Conservation (phyloP, 257 asterid genomes). For the Eustoma russellianum region DNA sequence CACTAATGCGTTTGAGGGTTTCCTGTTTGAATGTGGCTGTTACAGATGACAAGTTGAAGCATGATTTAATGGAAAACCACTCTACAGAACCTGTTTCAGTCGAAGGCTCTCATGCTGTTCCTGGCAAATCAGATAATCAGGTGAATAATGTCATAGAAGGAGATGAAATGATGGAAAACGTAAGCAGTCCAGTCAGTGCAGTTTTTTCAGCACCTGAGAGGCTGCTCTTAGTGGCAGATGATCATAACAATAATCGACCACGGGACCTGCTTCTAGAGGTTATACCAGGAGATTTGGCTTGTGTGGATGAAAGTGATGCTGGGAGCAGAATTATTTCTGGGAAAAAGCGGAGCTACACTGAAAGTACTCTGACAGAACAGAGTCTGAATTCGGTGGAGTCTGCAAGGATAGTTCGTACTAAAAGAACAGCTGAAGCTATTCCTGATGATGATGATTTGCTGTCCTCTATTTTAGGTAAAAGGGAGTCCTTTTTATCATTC, state of each 20-base stretch:
- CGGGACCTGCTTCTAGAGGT: conserved; percentile 36
- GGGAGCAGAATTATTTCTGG: conserved; percentile 61
- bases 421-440: conserved; percentile 51
- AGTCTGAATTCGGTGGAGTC: conserved; percentile 79
- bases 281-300: conserved; percentile 36
- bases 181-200: conserved; percentile 26
- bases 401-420: conserved; percentile 55
- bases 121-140: conserved; percentile 22
- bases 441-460: conserved; percentile 92
- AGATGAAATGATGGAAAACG: conserved; percentile 19
- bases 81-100: conserved; percentile 24
- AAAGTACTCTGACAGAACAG: conserved; percentile 83
- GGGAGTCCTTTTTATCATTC: conserved; percentile 3
- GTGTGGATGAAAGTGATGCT: conserved; percentile 50
- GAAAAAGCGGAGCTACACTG: conserved; percentile 83
- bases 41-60: conserved; percentile 26
- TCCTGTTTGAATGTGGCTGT: conserved; percentile 28
- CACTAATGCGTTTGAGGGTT: not conserved
- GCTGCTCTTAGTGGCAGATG: conserved; percentile 54
- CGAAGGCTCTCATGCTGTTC: conserved; percentile 22
- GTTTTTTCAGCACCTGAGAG: conserved; percentile 65
- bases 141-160: conserved; percentile 20
- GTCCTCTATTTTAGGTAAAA: conserved; percentile 84
- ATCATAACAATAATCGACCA: conserved; percentile 22
- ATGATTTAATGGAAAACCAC: conserved; percentile 22